Evolutionary conservation across 371 early-diverging fungal genomes (phyloP), one percentile per base, ranked within the genome.

Genomic region (Mucor irregularis): DNA sequence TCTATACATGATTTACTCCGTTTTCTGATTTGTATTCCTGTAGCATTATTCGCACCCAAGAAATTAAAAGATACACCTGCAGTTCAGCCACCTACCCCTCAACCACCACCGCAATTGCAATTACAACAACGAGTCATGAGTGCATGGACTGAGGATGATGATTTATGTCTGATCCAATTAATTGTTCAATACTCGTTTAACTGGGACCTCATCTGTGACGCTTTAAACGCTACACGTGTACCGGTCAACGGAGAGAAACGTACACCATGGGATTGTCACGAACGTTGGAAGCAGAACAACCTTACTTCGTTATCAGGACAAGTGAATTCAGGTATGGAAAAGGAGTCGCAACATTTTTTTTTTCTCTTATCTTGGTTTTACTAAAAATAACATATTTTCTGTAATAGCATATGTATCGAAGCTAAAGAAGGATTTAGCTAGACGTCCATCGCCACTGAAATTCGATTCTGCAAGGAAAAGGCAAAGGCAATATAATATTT

Each of bases 111-210:
- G 1, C 28, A 38, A n/a, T n/a, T n/a, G n/a, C n/a, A n/a, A n/a
- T 19, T 42, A 24, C 19, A 9, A 22, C 42, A 22, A 19, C 24
- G 3, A 42, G 21, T 34, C 11, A 35, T 30, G 10, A 19, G 42
- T 1, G 16, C 33, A 17, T 91, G 92, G 92, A 73, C 80, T 0
- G 68, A 71, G 26, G 90, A 89, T 11, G 92, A 91, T 56, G 90
- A 91, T 47, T 68, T 84, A 4, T 71, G 80, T 33, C 64, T 91
- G 39, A 75, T 81, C 30, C 62, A 68, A 14, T 61, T 88, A 24
- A 82, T 86, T 45, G 50, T 73, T 26, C 76, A 82, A 13, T 85
- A 81, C 55, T 73, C 80, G 29, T 83, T 76, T 63, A 91, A 91
- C 56, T 91, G 90, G 90, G 74, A 73, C 16, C 56, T 88, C 13